Conservation (phyloP, 257 asterid species). For the Nicotiana sylvestris region DNA sequence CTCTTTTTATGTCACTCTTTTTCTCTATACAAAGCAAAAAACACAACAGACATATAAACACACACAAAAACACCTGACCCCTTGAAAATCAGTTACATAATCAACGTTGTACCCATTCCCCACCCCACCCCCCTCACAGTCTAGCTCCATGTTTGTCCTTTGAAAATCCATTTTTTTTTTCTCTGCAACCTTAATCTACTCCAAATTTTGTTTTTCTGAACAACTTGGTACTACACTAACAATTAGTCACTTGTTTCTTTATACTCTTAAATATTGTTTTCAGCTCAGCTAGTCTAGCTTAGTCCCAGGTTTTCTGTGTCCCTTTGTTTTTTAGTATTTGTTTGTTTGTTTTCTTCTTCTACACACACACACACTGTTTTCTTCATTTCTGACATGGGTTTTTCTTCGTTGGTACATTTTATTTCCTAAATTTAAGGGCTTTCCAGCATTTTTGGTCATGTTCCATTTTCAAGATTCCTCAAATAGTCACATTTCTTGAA, state of each 20-base stretch:
- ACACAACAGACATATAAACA: not conserved
- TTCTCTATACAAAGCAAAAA: not conserved
- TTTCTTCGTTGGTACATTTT: not conserved
- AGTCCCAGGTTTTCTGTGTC: slow-evolving; percentile 11
- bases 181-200: slow-evolving; percentile 17
- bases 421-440: not conserved
- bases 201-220: not conserved
- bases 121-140: not conserved
- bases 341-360: slow-evolving; percentile 8
- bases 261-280: not conserved
- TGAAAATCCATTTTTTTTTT: slow-evolving; percentile 13
- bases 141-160: slow-evolving; percentile 11
- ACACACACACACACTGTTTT: not conserved
- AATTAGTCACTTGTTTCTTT: not conserved
- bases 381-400: not conserved
- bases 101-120: slow-evolving; percentile 31
- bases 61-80: slow-evolving; percentile 66
- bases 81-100: slow-evolving; percentile 43
- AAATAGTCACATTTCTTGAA: slow-evolving; percentile 8
- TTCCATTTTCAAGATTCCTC: slow-evolving; percentile 18
- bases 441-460: slow-evolving; percentile 8
- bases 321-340: not conserved
- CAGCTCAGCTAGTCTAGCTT: slow-evolving; percentile 4
- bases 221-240: not conserved
- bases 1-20: slow-evolving; percentile 13